Evolutionary conservation across 345 rosid genomes (phyloP).

Genomic region (Murraya koenigii): DNA sequence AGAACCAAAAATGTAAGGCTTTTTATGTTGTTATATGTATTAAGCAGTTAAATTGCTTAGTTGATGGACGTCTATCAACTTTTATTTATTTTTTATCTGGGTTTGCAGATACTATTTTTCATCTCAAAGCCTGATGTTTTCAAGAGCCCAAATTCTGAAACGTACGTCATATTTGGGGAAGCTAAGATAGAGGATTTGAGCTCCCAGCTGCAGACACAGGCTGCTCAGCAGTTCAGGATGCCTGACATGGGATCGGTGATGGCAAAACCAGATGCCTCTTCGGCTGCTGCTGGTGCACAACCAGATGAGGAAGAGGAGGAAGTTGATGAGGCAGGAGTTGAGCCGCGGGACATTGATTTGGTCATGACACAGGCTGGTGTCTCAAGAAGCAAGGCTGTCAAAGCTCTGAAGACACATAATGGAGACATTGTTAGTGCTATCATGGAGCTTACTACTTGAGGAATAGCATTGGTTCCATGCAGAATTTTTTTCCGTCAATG

Average conservation of each 20-base stretch:
- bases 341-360: constrained; percentile 8
- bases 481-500: background rate
- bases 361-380: constrained; percentile 5
- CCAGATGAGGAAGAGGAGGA: constrained; percentile 9
- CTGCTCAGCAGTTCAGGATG: constrained; percentile 59
- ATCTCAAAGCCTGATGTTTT: constrained; percentile 80
- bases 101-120: constrained; percentile 53
- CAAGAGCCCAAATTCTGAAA: constrained; percentile 86
- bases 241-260: constrained; percentile 16
- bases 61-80: too few species aligned
- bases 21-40: too few species aligned
- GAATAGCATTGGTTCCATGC: background rate
- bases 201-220: constrained; percentile 88
- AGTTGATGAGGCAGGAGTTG: constrained; percentile 2
- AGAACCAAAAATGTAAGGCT: background rate
- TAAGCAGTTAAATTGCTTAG: too few species aligned
- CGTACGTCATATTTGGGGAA: constrained; percentile 83
- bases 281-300: constrained; percentile 32
- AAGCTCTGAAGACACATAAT: constrained; percentile 61
- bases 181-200: constrained; percentile 93
- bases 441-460: constrained; percentile 65
- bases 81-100: background rate
- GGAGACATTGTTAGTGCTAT: constrained; percentile 96
- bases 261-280: constrained; percentile 13
- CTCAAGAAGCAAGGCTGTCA: constrained; percentile 56